Evolutionary conservation across 2,329 filamentous ascomycete genomes (phyloP).

Genomic region (Arthroderma uncinatum): DNA sequence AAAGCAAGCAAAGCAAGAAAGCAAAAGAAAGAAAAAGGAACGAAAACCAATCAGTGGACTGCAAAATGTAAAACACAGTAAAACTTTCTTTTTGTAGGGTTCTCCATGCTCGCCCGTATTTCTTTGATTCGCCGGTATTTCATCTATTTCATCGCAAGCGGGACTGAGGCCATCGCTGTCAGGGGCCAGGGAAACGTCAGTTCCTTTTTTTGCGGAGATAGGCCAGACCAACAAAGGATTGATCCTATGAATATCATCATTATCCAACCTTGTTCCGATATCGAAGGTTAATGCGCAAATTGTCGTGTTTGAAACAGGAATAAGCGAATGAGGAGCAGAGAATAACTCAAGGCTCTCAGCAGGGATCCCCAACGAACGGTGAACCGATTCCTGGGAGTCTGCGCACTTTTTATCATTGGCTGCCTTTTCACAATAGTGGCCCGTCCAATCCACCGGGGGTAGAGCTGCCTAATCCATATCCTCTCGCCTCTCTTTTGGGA

Average conservation of each 20-base stretch:
- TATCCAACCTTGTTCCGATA: background rate
- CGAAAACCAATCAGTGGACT: background rate
- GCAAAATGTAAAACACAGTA: background rate
- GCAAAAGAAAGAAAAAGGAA: background rate
- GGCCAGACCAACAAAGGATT: background rate
- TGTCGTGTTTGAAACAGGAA: background rate
- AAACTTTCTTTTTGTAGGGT: background rate
- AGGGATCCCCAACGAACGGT: background rate
- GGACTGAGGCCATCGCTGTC: background rate
- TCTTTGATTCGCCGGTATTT: slow-evolving; percentile 4
- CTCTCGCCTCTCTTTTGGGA: background rate
- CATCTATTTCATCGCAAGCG: background rate
- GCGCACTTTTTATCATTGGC: background rate
- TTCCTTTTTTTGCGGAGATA: slow-evolving; percentile 1
- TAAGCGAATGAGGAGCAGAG: background rate
- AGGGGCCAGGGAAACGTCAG: background rate
- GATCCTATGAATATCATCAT: background rate
- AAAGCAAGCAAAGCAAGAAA: background rate
- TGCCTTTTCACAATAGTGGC: background rate
- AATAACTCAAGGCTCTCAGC: background rate
- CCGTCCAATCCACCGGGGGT: background rate
- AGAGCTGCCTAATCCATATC: background rate
- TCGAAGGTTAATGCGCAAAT: background rate
- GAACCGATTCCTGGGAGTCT: background rate
- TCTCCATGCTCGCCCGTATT: slow-evolving; percentile 1